Base-by-base conservation (phyloP, 192 early-diverging fungal species). In the Obelidium mucronatum region DNA sequence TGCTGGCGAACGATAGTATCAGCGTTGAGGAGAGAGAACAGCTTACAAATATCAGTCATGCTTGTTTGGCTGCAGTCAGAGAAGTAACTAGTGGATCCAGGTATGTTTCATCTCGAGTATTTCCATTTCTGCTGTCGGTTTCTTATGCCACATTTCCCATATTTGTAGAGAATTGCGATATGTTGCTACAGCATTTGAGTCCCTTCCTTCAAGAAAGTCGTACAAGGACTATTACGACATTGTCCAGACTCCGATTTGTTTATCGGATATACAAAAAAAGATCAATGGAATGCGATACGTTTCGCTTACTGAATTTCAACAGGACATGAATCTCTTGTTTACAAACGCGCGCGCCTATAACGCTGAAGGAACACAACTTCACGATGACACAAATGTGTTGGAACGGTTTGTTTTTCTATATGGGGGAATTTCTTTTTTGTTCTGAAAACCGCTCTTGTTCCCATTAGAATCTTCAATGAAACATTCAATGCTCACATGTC, bases 271-370 rank as follows among this genome's bases (percentile, higher is more conserved):
- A 75, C 88, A 93, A 56, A 84, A 87, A 75, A 84, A 88, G 35
- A 89, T 94, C 61, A 88, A 73, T n/a, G 62, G 68, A 1, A n/a
- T 54, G 28, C 13, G 53, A 36, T 81, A 98, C 77, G 73, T 76
- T 34, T 88, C 84, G 17, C 77, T 96, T 37, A 82, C 85, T 15
- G 88, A 90, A 39, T 94, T 96, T 70, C 86, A 90, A 77, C 78
- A 78, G 11, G 97, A 98, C 79, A 89, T 96, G 73, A 78, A 83
- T 26, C 79, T 89, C 59, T 90, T 98, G 86, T 94, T 95, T 77
- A 86, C 92, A 68, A 98, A 98, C 78, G 97, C 97, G 6, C 91
- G 89, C 67, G 86, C 89, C 33, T 98, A 94, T 80, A 97, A 97
- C 79, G 90, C 90, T 67, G 89, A 92, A 67, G 94, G 92, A 15